Evolutionary conservation across 148 eudicot genomes (phyloP).

Genomic region (Rhododendron simsii): DNA sequence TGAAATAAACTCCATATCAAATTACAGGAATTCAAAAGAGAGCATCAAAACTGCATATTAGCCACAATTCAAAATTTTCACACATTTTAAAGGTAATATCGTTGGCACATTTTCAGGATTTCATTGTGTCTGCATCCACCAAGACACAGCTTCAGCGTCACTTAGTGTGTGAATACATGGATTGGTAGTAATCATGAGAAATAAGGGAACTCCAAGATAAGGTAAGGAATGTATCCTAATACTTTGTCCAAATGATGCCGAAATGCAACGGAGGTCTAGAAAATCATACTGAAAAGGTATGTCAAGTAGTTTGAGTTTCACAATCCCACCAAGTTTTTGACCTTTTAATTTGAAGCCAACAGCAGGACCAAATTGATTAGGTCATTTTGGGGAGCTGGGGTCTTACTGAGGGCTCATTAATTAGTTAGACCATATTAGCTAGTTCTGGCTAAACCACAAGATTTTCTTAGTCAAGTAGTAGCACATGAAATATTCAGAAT

Average conservation of each 20-base stretch:
- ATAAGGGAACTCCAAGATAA: neutral
- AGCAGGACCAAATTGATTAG: neutral
- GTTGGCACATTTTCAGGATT: neutral
- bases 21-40: neutral
- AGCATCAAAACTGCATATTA: neutral
- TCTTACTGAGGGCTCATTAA: neutral
- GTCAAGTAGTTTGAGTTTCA: neutral
- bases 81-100: too few species aligned
- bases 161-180: neutral
- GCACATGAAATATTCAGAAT: neutral
- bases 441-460: neutral
- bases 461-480: neutral
- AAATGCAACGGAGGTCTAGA: neutral
- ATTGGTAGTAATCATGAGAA: neutral
- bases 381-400: neutral
- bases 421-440: neutral
- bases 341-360: neutral
- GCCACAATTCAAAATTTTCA: neutral
- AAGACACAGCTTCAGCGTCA: neutral
- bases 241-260: neutral
- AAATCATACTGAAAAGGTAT: neutral
- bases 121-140: slow-evolving; percentile 2
- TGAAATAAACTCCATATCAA: neutral
- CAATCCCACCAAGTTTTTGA: neutral
- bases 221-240: neutral